A percentile compares a stretch with the other conserved stretches of the same genome.
phyloP scores from a whole-genome alignment of 2,329 filamentous ascomycete species.

The Xylariaceae sp. region DNA sequence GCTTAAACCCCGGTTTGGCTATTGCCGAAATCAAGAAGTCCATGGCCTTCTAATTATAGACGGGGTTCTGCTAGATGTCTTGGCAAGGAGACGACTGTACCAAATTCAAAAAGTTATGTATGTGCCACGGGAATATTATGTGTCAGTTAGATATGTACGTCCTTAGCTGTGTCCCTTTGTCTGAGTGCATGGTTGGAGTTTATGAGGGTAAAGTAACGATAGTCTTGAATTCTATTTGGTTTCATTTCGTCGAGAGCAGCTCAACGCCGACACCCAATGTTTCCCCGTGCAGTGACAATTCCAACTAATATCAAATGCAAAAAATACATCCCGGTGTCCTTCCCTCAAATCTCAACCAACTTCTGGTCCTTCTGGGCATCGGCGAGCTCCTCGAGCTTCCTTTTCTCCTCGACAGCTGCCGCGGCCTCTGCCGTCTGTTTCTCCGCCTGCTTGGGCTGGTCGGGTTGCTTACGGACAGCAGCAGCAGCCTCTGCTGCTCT shows the following conservation, averaged over 20 bases:
- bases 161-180: slow-evolving; percentile 28
- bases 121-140: slow-evolving; percentile 19
- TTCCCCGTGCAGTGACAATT: background rate
- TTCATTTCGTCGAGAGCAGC: background rate
- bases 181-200: slow-evolving; percentile 30
- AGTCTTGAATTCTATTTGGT: background rate
- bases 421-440: slow-evolving; percentile 1
- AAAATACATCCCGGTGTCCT: background rate
- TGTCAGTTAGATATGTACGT: slow-evolving; percentile 24
- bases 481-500: too few relatives aligned
- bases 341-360: slow-evolving; percentile 19
- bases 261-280: background rate
- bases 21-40: slow-evolving; percentile 99
- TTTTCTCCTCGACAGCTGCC: background rate
- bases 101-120: slow-evolving; percentile 28
- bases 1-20: slow-evolving; percentile 90
- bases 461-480: background rate
- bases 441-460: slow-evolving; percentile 5
- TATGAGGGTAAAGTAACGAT: slow-evolving; percentile 4
- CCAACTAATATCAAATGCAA: background rate
- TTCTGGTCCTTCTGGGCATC: slow-evolving; percentile 10
- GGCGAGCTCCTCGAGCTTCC: background rate
- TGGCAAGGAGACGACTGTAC: slow-evolving; percentile 19
- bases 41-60: slow-evolving; percentile 64
- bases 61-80: background rate